Evolutionary conservation across 139 green algal genomes (phyloP), one percentile per base, ranked within the genome.

Genomic region (Trebouxia sp.): DNA sequence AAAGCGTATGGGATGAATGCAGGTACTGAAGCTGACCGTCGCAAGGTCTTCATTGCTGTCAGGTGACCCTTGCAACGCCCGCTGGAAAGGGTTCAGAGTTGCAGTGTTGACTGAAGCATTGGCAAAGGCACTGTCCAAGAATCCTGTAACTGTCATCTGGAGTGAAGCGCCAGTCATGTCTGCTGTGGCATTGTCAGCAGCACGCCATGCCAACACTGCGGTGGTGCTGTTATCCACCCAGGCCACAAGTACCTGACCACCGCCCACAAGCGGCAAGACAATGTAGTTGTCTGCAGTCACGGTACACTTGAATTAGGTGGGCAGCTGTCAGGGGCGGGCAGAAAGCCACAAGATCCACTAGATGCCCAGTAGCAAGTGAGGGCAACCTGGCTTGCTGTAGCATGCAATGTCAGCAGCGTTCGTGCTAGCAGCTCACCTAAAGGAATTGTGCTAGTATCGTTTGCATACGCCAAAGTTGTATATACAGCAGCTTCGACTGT

Each of bases 401-500:
- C 20, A 17, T 28, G 50, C 50, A 3, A 22, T 17, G 5, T 45
- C 17, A n/a, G 37, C 38, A 20, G 37, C 15, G 7, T 26, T 47
- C 5, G 0, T 41, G 22, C 42, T 2, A 15, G 9, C 4, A 22
- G 20, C 9, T 56, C 10, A 39, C 41, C 41, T 32, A 53, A 55
- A 24, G 41, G 42, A 6, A 56, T 12, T 10, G 69, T 38, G 42
- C 26, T 77, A 3, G 69, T 77, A 24, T 51, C 42, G 41, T 53
- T 77, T 55, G 69, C 69, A 48, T 77, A 51, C 69, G n/a, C 69
- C n/a, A 77, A 9, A 1, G 10, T 55, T n/a, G 42, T 77, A 20
- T 56, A 77, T 0, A 77, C 41, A 37, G 69, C 69, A 77, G 69
- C 69, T 37, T 77, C 69, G 11, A 28, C 69, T 10, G 69, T 77